Conservation (phyloP, 192 early-diverging fungal species). For the Linnemannia elongata region DNA sequence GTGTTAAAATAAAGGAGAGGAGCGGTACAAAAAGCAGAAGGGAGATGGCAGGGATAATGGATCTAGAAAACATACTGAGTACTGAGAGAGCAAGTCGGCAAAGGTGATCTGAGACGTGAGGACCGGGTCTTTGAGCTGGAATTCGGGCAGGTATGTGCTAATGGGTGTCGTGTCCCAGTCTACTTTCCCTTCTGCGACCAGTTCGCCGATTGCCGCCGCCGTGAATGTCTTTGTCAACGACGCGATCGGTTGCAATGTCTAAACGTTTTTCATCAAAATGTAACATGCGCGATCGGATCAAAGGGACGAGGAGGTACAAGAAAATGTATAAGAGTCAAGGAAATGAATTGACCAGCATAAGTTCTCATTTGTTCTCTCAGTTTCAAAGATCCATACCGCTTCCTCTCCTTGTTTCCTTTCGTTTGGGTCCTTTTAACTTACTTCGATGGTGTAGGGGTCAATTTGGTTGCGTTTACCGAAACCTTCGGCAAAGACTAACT, state of each 20-base stretch:
- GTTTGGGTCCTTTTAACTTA: background rate
- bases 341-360: too few relatives aligned
- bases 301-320: too few relatives aligned
- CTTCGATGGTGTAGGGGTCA: constrained; percentile 2
- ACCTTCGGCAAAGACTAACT: background rate
- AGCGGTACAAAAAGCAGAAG: too few relatives aligned
- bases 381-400: too few relatives aligned
- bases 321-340: too few relatives aligned
- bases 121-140: background rate
- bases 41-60: background rate
- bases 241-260: constrained; percentile 10
- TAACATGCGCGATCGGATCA: too few relatives aligned
- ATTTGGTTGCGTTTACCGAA: constrained; percentile 8
- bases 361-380: too few relatives aligned
- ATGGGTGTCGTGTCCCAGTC: constrained; percentile 21
- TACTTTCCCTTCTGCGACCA: constrained; percentile 21
- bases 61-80: constrained; percentile 3
- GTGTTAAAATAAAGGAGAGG: background rate
- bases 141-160: constrained; percentile 10
- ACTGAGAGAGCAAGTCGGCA: constrained; percentile 3
- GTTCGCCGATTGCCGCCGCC: constrained; percentile 12
- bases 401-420: too few relatives aligned
- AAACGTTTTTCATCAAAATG: background rate
- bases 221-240: constrained; percentile 28
- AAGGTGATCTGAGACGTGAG: constrained; percentile 10